Conservation (phyloP, 148 eudicot genomes). For the Polygonum aviculare region DNA sequence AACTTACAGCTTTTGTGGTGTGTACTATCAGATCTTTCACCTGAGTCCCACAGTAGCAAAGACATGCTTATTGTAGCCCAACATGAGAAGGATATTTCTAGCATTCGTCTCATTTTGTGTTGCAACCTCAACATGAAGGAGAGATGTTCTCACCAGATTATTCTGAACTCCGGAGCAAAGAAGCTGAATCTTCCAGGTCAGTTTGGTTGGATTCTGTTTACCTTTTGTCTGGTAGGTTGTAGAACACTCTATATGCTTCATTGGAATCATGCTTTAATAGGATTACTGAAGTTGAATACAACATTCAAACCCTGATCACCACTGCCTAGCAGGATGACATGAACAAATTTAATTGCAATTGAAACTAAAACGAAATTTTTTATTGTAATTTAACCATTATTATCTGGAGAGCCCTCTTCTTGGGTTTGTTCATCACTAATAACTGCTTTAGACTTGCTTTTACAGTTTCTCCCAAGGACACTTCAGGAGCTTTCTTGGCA, state of each 20-base stretch:
- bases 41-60: constrained; percentile 4
- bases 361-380: not conserved
- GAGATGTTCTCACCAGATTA: not conserved
- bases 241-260: no score
- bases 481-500: constrained; percentile 67
- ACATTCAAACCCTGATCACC: no score
- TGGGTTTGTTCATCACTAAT: constrained; percentile 84
- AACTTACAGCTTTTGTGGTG: not conserved
- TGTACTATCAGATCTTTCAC: not conserved
- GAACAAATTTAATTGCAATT: no score
- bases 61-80: not conserved
- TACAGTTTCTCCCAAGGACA: constrained; percentile 70
- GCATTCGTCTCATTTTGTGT: not conserved
- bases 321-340: no score
- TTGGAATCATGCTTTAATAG: not conserved
- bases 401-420: constrained; percentile 71
- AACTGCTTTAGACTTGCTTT: constrained; percentile 81
- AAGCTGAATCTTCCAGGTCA: constrained; percentile 8
- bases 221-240: not conserved
- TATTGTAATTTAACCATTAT: not conserved
- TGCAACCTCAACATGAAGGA: constrained; percentile 4
- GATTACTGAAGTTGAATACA: not conserved
- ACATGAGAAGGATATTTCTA: not conserved
- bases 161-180: constrained; percentile 8
- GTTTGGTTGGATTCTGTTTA: not conserved